Conservation (phyloP, 2,329 filamentous ascomycete genomes). For the Cucurbitaria berberidis region DNA sequence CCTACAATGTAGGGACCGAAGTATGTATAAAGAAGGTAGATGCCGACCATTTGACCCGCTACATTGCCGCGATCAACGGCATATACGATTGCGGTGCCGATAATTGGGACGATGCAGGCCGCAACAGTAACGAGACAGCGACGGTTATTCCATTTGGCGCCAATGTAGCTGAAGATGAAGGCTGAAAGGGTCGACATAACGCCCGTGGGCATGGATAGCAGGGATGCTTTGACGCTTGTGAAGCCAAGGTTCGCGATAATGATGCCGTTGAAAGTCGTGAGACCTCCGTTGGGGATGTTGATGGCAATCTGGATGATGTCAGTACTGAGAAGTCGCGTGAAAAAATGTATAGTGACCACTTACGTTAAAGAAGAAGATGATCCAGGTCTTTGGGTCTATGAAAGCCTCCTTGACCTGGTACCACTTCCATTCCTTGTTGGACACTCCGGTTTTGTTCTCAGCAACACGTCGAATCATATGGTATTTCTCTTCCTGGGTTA, state of each 20-base stretch:
- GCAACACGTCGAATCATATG: conserved; percentile 47
- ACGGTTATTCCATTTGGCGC: conserved; percentile 9
- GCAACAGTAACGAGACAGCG: conserved; percentile 10
- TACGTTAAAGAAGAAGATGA: conserved; percentile 35
- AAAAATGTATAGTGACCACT: not conserved
- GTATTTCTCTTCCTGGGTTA: conserved; percentile 8
- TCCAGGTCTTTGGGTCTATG: conserved; percentile 48
- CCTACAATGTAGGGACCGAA: not conserved
- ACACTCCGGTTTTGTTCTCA: conserved; percentile 55
- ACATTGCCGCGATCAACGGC: conserved; percentile 1
- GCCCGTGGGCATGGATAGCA: conserved; percentile 28
- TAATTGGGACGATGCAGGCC: conserved; percentile 6
- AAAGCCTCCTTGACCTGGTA: conserved; percentile 53
- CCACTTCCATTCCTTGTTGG: conserved; percentile 54
- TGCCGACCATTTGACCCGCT: conserved; percentile 24
- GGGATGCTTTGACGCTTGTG: conserved; percentile 27
- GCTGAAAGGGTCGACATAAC: conserved; percentile 14
- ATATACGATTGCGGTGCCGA: conserved; percentile 8
- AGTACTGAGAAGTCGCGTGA: not conserved
- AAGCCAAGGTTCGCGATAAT: conserved; percentile 44
- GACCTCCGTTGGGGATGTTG: conserved; percentile 44
- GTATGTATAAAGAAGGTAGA: conserved; percentile 54
- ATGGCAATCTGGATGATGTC: conserved; percentile 7
- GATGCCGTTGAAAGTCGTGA: conserved; percentile 32
- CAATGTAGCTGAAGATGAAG: conserved; percentile 11